Evolutionary conservation across 768 basidiomycete species (phyloP), one percentile per base, ranked within the genome.

Genomic region (Lyophyllum atratum): DNA sequence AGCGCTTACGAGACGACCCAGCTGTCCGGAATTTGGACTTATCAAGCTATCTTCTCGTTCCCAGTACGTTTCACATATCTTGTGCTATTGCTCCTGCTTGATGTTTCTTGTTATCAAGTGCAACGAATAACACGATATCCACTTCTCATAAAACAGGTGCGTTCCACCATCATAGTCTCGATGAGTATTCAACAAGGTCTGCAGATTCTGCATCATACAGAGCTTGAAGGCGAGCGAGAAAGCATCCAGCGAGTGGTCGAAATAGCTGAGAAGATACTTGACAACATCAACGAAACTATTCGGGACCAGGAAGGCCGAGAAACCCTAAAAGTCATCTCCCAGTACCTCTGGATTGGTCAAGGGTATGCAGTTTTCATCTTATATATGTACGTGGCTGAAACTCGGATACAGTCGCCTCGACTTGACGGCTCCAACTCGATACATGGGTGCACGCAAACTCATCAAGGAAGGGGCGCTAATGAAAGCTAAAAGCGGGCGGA

Each of bases 61-160:
- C 95, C 0, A 96, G 94, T 95, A 70, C 63, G 86, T 75, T 58
- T 25, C 10, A 24, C 25, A 21, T 24, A 15, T 37, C 34, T 29
- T 4, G 19, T 1, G n/a, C 28, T 48, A 19, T 26, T n/a, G 64
- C 5, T 2, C 10, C 19, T 15, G 25, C 40, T 62, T 37, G 56
- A 22, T 48, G 22, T 28, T 37, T 29, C 24, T 31, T 14, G 40
- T 19, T 15, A 14, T 37, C 8, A 7, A 94, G 92, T 95, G 94
- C 94, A 97, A 85, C 87, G 96, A 9, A 87, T 98, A 54, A 97
- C 96, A 0, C 82, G 93, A 55, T 99, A 98, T 68, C 96, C 96
- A 0, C 78, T 99, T 0, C 79, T 98, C 29, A 86, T 98, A 61
- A 86, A 86, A 52, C 91, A 93, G 72, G 87, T 85, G 48, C 19